Conservation (phyloP, 257 asterid species). For the Gardenia jasminoides region DNA sequence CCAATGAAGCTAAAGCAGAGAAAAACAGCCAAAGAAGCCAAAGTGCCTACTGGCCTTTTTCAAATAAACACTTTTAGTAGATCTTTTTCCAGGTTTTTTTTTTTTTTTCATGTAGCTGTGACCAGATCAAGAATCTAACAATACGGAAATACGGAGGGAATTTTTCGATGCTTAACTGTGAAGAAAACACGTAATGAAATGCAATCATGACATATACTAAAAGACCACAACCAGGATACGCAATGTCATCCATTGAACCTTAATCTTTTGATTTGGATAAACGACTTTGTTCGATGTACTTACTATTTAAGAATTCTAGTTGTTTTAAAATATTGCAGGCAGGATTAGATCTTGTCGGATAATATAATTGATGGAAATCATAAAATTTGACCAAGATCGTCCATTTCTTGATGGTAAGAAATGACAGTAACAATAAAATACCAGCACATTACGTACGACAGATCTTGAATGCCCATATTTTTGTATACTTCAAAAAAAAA, state of each 20-base stretch:
- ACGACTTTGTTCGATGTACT: background rate
- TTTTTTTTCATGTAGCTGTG: no score
- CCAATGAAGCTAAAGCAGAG: no score
- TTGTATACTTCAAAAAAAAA: no score
- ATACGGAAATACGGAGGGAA: background rate
- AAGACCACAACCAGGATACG: background rate
- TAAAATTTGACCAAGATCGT: background rate
- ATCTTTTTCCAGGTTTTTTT: no score
- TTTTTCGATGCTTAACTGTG: background rate
- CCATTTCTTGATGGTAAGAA: background rate
- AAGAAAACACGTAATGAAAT: background rate
- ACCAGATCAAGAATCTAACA: no score
- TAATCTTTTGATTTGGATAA: background rate
- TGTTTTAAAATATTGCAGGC: background rate
- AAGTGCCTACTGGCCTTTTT: no score
- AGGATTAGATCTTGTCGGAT: background rate
- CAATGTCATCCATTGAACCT: background rate
- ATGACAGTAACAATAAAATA: background rate
- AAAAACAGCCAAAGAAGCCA: no score
- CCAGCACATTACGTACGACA: background rate
- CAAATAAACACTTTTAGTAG: no score
- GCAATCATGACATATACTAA: background rate
- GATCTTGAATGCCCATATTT: background rate
- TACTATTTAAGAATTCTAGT: background rate
- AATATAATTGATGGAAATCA: background rate